A percentile compares a stretch with the other conserved stretches of the same genome.
Conservation (phyloP, 495 filamentous ascomycete genomes). For the Hamigera avellanea region DNA sequence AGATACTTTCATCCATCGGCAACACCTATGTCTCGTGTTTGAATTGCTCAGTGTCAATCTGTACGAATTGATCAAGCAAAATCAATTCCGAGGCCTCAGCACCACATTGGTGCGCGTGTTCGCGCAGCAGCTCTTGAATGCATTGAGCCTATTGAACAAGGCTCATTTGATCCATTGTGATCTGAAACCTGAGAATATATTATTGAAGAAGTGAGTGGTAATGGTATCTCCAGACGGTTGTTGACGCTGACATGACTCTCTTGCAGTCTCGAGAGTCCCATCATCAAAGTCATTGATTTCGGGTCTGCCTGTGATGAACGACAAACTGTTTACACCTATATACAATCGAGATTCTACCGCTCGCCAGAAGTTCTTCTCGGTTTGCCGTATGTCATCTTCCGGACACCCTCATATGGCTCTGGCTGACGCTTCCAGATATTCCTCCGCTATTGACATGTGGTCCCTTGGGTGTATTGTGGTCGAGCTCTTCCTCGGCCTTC, state of each 20-base stretch:
- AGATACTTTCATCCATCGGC: constrained; percentile 96
- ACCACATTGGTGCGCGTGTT: constrained; percentile 97
- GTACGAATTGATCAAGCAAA: constrained; percentile 99
- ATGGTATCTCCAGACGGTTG: background rate
- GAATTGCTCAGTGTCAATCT: constrained; percentile 95
- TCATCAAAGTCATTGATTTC: constrained; percentile 99
- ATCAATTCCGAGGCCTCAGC: constrained; percentile 95
- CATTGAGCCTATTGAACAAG: constrained; percentile 86
- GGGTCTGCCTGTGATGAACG: constrained; percentile 97
- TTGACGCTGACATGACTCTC: background rate
- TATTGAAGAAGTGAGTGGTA: constrained; percentile 85
- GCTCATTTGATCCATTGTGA: constrained; percentile 97
- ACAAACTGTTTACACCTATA: constrained; percentile 99
- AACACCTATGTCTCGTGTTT: constrained; percentile 96
- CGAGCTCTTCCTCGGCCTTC: constrained; percentile 90
- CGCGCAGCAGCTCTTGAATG: constrained; percentile 91
- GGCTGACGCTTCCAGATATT: constrained; percentile 49
- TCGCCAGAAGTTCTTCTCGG: constrained; percentile 94
- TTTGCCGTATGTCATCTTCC: constrained; percentile 48
- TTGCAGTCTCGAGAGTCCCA: constrained; percentile 83
- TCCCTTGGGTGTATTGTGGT: constrained; percentile 98
- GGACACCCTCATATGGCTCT: constrained; percentile 3
- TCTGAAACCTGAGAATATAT: constrained; percentile 96
- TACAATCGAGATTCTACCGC: constrained; percentile 96
- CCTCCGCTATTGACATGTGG: constrained; percentile 99